Percentiles rank a stretch among this genome's conserved stretches.
Conservation (phyloP, 2,329 filamentous ascomycete genomes). For the Orbilia brochopaga region DNA sequence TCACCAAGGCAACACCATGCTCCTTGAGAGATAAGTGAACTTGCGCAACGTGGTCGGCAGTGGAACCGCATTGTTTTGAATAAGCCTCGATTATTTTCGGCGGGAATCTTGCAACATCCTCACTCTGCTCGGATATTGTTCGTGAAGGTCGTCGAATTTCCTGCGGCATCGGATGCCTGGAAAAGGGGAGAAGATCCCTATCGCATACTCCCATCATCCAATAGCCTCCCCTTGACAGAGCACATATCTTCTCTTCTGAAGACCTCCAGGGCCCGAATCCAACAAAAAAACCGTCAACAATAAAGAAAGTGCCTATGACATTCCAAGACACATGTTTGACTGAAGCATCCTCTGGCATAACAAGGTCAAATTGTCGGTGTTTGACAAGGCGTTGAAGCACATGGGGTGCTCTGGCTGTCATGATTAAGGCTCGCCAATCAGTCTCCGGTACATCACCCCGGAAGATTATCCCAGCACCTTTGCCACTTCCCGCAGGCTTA, state of each 20-base stretch:
- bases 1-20: constrained; percentile 52
- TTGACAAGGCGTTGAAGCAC: constrained; percentile 50
- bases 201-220: constrained; percentile 40
- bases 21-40: constrained; percentile 49
- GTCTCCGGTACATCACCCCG: constrained; percentile 56
- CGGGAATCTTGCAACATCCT: constrained; percentile 14
- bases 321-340: constrained; percentile 43
- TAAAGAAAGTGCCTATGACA: constrained; percentile 51
- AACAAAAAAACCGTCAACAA: constrained; percentile 45
- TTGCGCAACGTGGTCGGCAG: constrained; percentile 20
- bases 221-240: constrained; percentile 41
- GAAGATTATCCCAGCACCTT: constrained; percentile 59
- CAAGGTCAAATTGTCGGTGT: constrained; percentile 40
- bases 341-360: constrained; percentile 1
- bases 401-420: constrained; percentile 5
- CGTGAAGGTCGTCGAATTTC: background rate
- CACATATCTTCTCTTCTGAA: constrained; percentile 51
- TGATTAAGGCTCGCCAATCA: constrained; percentile 55
- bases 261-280: constrained; percentile 50
- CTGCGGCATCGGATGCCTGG: background rate
- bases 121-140: constrained; percentile 2
- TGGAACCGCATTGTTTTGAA: constrained; percentile 16
- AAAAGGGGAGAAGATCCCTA: constrained; percentile 22
- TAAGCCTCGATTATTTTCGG: constrained; percentile 33
- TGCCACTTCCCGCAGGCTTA: constrained; percentile 59